Percentiles rank a stretch among this genome's conserved stretches.
These are phyloP conservation scores for Nematodospora valgi DNA, from an alignment of 805 yeast genomes.

Conservation along the genomic window DNA sequence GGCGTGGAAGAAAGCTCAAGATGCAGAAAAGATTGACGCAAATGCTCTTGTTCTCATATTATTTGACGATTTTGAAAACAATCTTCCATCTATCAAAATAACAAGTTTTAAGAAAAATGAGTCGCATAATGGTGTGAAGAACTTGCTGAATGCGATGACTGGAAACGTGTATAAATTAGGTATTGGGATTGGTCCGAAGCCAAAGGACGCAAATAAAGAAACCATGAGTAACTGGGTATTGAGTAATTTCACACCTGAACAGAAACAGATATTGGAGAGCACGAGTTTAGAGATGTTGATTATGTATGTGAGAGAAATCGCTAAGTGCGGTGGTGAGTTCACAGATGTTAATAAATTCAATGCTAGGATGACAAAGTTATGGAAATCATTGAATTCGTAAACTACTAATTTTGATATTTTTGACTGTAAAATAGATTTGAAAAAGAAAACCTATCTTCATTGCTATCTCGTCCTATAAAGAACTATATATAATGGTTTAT, in stretches of 20 bases:
- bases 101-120: conserved; percentile 31
- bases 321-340: conserved; percentile 17
- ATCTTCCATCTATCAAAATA: conserved; percentile 28
- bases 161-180: conserved; percentile 28
- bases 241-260: conserved; percentile 25
- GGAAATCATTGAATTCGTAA: conserved; percentile 4
- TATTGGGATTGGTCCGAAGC: conserved; percentile 43
- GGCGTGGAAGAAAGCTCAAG: conserved; percentile 23
- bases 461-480: too few species aligned
- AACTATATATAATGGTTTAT: neutral
- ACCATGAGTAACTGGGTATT: conserved; percentile 42
- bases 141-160: conserved; percentile 11
- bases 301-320: conserved; percentile 19
- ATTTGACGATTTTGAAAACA: conserved; percentile 38
- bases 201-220: conserved; percentile 28
- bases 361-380: conserved; percentile 13
- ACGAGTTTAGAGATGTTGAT: conserved; percentile 13
- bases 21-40: conserved; percentile 11
- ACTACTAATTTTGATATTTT: too few species aligned
- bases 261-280: conserved; percentile 15
- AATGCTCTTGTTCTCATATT: conserved; percentile 14
- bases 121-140: conserved; percentile 39
- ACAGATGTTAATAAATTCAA: conserved; percentile 27
- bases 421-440: too few species aligned
- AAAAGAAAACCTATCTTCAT: too few species aligned